Percentiles rank a stretch among this genome's conserved stretches.
These are phyloP conservation scores for Lepraria neglecta DNA, from an alignment of 495 filamentous ascomycete species.

Conservation along the genomic window DNA sequence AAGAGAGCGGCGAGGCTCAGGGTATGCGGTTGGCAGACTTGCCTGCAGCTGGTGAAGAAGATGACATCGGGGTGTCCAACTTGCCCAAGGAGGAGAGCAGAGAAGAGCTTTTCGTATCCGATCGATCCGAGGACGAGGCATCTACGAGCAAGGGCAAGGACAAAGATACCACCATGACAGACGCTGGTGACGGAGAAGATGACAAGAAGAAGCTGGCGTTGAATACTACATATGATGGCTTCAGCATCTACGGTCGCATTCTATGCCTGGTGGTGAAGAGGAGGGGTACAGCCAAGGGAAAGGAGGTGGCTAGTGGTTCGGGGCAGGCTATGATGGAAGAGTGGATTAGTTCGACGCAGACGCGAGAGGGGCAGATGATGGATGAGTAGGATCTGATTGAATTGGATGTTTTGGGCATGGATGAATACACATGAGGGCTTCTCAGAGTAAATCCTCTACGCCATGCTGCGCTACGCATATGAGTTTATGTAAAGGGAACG, in stretches of 20 bases:
- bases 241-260: slow-evolving; percentile 86
- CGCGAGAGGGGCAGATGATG: slow-evolving; percentile 20
- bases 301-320: slow-evolving; percentile 30
- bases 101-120: slow-evolving; percentile 25
- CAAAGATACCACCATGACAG: slow-evolving; percentile 35
- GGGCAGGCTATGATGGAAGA: slow-evolving; percentile 86
- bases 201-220: slow-evolving; percentile 86
- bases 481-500: background rate
- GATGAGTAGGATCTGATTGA: slow-evolving; percentile 3
- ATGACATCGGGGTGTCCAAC: slow-evolving; percentile 20
- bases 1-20: slow-evolving; percentile 40
- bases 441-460: background rate
- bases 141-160: slow-evolving; percentile 57
- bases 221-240: slow-evolving; percentile 86
- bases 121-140: slow-evolving; percentile 47
- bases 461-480: background rate
- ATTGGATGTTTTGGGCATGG: background rate
- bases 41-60: slow-evolving; percentile 29
- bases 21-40: slow-evolving; percentile 37
- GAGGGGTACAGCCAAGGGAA: slow-evolving; percentile 42
- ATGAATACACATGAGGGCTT: background rate
- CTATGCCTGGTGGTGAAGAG: slow-evolving; percentile 86
- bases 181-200: slow-evolving; percentile 44
- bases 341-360: slow-evolving; percentile 74
- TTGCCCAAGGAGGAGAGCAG: slow-evolving; percentile 37